These are phyloP conservation scores for Pinus taeda DNA, from an alignment of 75 land plant genomes.

Conservation along the genomic window DNA sequence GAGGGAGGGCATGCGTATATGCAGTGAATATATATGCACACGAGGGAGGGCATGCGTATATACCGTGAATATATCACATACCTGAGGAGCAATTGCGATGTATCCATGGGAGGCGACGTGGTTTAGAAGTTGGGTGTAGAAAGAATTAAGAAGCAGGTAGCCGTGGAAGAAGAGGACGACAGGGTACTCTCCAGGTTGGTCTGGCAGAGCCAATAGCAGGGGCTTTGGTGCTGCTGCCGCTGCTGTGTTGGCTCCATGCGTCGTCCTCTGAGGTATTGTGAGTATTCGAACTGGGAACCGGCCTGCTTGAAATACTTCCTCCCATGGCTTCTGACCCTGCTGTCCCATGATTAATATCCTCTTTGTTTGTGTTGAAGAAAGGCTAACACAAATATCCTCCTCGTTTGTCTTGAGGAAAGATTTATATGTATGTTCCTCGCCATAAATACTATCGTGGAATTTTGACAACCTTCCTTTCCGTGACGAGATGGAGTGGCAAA, in stretches of 20 bases:
- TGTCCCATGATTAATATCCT: not conserved
- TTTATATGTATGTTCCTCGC: not conserved
- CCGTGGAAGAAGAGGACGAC: constrained; percentile 79
- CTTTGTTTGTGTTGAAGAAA: too few relatives aligned
- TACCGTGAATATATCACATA: constrained; percentile 7
- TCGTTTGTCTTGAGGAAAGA: too few relatives aligned
- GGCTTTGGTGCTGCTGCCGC: constrained; percentile 52
- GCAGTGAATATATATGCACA: not conserved
- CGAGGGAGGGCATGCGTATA: not conserved
- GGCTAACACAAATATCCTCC: too few relatives aligned
- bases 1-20: not conserved
- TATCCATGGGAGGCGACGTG: constrained; percentile 84
- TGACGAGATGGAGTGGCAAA: too few relatives aligned
- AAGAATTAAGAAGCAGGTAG: constrained; percentile 59
- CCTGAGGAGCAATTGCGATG: constrained; percentile 93
- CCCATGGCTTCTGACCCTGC: not conserved
- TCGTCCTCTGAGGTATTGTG: not conserved
- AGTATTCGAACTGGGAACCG: not conserved
- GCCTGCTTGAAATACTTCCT: not conserved
- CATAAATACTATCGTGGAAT: not conserved
- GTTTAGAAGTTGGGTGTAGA: constrained; percentile 81
- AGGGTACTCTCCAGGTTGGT: constrained; percentile 57
- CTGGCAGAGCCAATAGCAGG: constrained; percentile 59
- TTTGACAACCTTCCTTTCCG: not conserved
- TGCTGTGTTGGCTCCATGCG: not conserved